A percentile compares a stretch with the other conserved stretches of the same genome.
Conservation (phyloP, 2,329 filamentous ascomycete species). For the Leptosphaerulina australis region DNA sequence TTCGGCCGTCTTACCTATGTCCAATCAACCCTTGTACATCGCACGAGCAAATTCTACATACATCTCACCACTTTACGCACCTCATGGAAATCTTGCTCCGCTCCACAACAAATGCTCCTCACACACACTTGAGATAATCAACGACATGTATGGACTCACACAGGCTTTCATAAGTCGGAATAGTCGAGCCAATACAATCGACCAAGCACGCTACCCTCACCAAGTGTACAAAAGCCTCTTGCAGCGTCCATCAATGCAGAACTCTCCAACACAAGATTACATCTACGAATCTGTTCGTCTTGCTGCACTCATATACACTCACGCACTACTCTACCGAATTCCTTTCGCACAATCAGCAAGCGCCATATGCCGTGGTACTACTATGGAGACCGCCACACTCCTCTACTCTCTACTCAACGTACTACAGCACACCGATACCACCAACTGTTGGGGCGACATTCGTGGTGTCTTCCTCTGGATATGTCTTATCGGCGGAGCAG, state of each 20-base stretch:
- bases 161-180: conserved; percentile 20
- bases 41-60: not conserved
- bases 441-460: conserved; percentile 33
- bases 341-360: conserved; percentile 33
- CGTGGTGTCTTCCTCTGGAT: conserved; percentile 42
- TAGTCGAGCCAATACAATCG: not conserved
- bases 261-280: conserved; percentile 32
- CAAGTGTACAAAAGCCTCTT: conserved; percentile 34
- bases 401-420: conserved; percentile 35
- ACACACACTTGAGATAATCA: conserved; percentile 31
- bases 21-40: not conserved
- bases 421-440: conserved; percentile 32
- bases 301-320: conserved; percentile 41
- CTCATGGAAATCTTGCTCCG: conserved; percentile 22
- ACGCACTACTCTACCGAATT: conserved; percentile 37
- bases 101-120: conserved; percentile 29
- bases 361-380: not conserved
- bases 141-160: conserved; percentile 37
- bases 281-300: conserved; percentile 42
- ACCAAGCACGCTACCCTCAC: not conserved
- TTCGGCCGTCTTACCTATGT: not conserved
- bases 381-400: not conserved
- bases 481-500: conserved; percentile 39
- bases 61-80: conserved; percentile 34
- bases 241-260: conserved; percentile 20